Base-by-base conservation (phyloP, 75 land plant species). In the Gnetum montanum region DNA sequence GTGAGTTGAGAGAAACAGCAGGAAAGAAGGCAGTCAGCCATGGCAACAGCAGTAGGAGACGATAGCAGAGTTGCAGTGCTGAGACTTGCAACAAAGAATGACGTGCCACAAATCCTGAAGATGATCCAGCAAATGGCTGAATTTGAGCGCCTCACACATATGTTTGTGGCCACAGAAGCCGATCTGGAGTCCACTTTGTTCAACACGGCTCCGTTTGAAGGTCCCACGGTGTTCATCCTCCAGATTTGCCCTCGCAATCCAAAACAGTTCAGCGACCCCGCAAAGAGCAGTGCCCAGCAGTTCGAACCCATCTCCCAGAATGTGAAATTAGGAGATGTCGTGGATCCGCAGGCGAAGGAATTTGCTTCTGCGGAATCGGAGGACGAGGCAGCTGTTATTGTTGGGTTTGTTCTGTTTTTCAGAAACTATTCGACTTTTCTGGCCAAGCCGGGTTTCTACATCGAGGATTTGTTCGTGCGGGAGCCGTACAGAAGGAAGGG, bases 391-490 rank as follows among this genome's bases (percentile, higher is more conserved):
- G 49, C 44, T 11, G 53, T 50, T 1, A 76, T 89, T 12, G 81
- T 69, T 15, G 98, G 96, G 19, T 89, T 89, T 58, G 90, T 83
- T 24, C 61, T 93, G 19, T 89, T 90, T 60, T 89, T 93, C 70
- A 90, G 79, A 6, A 93, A 89, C 46, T 93, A 84, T 73, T 93
- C 96, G 49, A 68, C 87, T 8, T 93, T 89, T 49, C 19, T 85
- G 70, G 82, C 76, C 43, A 90, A 89, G 66, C 85, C 87, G 7
- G 98, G 98, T 57, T 71, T 79, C 26, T 93, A 93, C 40, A 57
- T 93, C 7, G 98, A 89, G 82, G 98, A 93, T 31, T 8, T 93
- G 44, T 93, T 77, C 38, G 84, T 93, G 68, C 60, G 98, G 61
- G 85, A 79, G 82, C 70, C 81, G 20, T 92, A 72, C 57, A 58